phyloP scores from a whole-genome alignment of 2,329 filamentous ascomycete genomes.

The Trichoderma hamatum region DNA sequence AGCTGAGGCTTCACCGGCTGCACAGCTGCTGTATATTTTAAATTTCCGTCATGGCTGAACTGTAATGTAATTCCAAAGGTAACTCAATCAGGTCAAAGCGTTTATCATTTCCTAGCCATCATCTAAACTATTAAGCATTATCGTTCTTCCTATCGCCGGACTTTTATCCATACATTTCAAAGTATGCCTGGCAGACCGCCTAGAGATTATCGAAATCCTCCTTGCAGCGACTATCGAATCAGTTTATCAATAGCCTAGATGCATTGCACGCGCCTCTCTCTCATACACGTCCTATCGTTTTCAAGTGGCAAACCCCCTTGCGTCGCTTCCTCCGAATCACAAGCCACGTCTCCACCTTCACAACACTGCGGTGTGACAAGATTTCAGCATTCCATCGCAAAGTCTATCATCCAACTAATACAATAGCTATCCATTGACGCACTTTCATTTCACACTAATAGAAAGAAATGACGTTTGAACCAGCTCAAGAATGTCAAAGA shows the following conservation, averaged over 20 bases:
- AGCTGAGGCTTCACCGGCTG: not conserved
- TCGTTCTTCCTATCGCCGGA: not conserved
- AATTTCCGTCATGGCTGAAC: not conserved
- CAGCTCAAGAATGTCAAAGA: not conserved
- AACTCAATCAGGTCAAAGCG: not conserved
- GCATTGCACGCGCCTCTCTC: not conserved
- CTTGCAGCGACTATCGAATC: not conserved
- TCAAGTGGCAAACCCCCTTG: not conserved
- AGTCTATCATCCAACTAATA: not conserved
- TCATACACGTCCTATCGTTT: not conserved
- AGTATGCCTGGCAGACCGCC: not conserved
- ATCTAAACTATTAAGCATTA: not conserved
- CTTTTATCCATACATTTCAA: not conserved
- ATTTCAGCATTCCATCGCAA: slow-evolving; percentile 5
- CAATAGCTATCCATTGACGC: not conserved
- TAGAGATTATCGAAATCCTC: not conserved
- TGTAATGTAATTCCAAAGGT: not conserved
- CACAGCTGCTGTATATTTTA: not conserved
- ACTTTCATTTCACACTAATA: not conserved
- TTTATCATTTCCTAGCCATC: not conserved
- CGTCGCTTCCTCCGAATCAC: not conserved
- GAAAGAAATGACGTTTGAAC: not conserved
- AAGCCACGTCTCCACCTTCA: not conserved
- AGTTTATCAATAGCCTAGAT: not conserved
- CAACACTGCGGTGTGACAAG: not conserved